Evolutionary conservation across 257 asterid genomes (phyloP), one percentile per base, ranked within the genome.

Genomic region (Paraleonurus japonicus): DNA sequence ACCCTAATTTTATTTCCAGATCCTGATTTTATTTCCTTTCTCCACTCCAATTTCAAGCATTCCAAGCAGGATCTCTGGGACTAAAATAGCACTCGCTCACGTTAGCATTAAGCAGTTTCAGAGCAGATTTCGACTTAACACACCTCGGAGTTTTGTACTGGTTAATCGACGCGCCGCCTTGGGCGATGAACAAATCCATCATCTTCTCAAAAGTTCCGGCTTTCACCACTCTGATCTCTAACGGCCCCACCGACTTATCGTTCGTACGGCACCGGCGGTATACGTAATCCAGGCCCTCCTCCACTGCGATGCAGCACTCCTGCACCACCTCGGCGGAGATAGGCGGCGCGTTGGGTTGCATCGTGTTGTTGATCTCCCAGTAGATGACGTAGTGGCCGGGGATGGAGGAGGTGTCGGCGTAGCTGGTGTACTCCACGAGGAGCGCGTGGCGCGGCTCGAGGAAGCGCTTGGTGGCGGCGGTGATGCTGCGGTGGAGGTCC

Each of bases 381-480:
- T 71, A 89, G 74, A 89, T 82, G 76, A 87, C 94, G 50, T 89
- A 89, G 84, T 89, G 96, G 23, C 96, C 96, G 33, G 96, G 96
- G 57, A 84, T 78, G 33, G 90, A 81, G 57, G 92, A 82, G 27
- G 94, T 67, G 71, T 89, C 96, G 26, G 96, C 94, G 65, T 75
- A 84, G 76, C 96, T 87, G 30, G 96, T 89, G 85, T 89, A 87
- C 78, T 89, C 96, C 6, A 84, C 79, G 9, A 89, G 90, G 61
- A 87, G 78, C 1, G 87, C 83, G 53, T 82, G 83, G 79, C 79
- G 83, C 32, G 89, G 89, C 79, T 84, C 89, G 12, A 84, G 74
- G 68, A 74, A 87, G 63, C 71, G 79, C 73, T 77, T 80, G 43
- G 87, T 84, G 39, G 75, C 81, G 22, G 57, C 79, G 26, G 85